Evolutionary conservation across 352 stramenopile genomes (phyloP).

Genomic region (Pythium sp.): DNA sequence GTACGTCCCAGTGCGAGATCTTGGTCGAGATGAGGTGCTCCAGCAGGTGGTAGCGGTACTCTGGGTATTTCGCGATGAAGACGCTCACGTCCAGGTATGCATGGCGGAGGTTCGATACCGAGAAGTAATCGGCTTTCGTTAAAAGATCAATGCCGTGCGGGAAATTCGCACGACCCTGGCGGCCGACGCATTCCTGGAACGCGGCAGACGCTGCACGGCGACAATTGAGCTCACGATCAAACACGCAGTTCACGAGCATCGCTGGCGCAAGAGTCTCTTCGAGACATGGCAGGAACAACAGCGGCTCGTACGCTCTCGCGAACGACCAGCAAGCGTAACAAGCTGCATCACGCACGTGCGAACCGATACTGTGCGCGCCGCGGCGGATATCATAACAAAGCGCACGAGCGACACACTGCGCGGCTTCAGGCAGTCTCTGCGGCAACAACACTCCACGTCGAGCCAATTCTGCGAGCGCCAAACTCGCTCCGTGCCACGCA

Average conservation of each 20-base stretch:
- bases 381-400: constrained; percentile 95
- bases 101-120: constrained; percentile 89
- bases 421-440: constrained; percentile 86
- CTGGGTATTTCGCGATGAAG: constrained; percentile 89
- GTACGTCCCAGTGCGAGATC: constrained; percentile 94
- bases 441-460: constrained; percentile 95
- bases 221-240: constrained; percentile 98
- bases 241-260: constrained; percentile 95
- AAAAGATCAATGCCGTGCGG: constrained; percentile 96
- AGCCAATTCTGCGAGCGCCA: constrained; percentile 95
- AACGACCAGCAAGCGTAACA: constrained; percentile 99
- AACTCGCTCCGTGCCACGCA: constrained; percentile 97
- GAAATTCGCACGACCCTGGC: constrained; percentile 92
- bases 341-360: constrained; percentile 96
- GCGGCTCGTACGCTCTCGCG: constrained; percentile 92
- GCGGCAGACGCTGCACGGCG: constrained; percentile 96
- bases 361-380: constrained; percentile 94
- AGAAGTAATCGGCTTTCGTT: constrained; percentile 97
- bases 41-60: constrained; percentile 83
- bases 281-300: constrained; percentile 89
- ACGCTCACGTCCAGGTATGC: constrained; percentile 92
- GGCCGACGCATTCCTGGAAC: constrained; percentile 95
- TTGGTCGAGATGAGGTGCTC: constrained; percentile 87
- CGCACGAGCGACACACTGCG: constrained; percentile 90
- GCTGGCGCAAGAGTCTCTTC: constrained; percentile 81